Percentiles rank a stretch among this genome's conserved stretches.
phyloP scores from a whole-genome alignment of 108 stramenopile genomes.

The Epithemia pelagica region DNA sequence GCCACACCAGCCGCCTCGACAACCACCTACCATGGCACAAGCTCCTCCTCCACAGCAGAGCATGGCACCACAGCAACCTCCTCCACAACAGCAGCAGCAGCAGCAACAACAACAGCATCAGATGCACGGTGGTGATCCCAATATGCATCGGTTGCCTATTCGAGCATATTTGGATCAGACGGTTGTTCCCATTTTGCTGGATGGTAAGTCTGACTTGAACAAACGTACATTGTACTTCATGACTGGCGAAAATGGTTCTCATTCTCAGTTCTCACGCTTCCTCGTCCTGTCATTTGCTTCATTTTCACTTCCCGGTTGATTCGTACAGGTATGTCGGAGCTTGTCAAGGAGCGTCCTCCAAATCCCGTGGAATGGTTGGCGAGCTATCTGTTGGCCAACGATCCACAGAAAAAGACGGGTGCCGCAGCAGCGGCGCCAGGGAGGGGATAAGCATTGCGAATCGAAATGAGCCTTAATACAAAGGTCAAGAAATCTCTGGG shows the following conservation, averaged over 20 bases:
- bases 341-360: slow-evolving; percentile 95
- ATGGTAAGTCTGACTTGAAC: slow-evolving; percentile 46
- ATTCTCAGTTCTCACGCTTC: background rate
- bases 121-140: slow-evolving; percentile 14
- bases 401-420: slow-evolving; percentile 70
- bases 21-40: background rate
- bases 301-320: background rate
- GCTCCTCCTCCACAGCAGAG: background rate
- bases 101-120: slow-evolving; percentile 14
- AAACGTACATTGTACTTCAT: background rate
- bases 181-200: slow-evolving; percentile 96
- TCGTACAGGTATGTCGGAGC: slow-evolving; percentile 85
- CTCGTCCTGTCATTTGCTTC: background rate
- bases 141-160: slow-evolving; percentile 87
- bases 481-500: no score
- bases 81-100: slow-evolving; percentile 11
- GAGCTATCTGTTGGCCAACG: slow-evolving; percentile 88
- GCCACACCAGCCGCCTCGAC: background rate
- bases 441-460: no score
- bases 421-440: background rate
- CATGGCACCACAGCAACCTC: background rate
- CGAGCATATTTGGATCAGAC: slow-evolving; percentile 99
- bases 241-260: no score
- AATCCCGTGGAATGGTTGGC: slow-evolving; percentile 98
- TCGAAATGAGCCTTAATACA: no score